Base-by-base conservation (phyloP, 192 early-diverging fungal genomes). In the Coemansia sp. region DNA sequence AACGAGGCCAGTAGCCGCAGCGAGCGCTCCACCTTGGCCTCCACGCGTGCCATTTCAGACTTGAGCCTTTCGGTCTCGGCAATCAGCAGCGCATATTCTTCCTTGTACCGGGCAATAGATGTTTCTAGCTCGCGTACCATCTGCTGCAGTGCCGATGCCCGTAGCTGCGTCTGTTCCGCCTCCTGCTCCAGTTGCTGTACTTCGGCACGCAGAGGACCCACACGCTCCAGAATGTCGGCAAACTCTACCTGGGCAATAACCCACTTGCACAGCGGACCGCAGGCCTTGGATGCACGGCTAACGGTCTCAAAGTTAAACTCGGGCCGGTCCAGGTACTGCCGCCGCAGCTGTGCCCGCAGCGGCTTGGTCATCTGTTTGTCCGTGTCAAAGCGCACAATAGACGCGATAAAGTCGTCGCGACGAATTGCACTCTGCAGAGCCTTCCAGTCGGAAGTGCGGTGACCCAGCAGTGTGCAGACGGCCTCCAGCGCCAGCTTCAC, bases 191-290 rank as follows among this genome's bases (percentile, higher is more conserved):
- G 81, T 50, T 88, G 70, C 45, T 82, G 63, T 9, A 99, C 92
- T 81, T 99, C 97, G 9, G 84, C 67, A 59, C 97, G 92, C 53
- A 99, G 82, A 16, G 97, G 97, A 14, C 92, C 97, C 35, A 99
- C 88, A 44, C 86, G 82, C 70, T 98, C 94, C 51, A 99, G 65
- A 50, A 99, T 99, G 48, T 90, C 86, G 12, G 91, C 83, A 57
- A 86, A 99, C 44, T 83, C 86, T 12, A 98, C 94, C 80, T 98
- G 98, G 23, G 98, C 98, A 55, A 89, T 85, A 0, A 92, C 98
- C 98, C 98, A 99, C 73, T 95, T 87, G 19, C 94, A 92, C 30
- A 99, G 76, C 20, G 98, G 98, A 7, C 98, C 98, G 75, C 98
- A 99, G 3, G 98, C 98, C 70, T 92, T 96, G 67, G 87, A 89